phyloP scores from a whole-genome alignment of 495 filamentous ascomycete genomes.

The Trichoderma parareesei region DNA sequence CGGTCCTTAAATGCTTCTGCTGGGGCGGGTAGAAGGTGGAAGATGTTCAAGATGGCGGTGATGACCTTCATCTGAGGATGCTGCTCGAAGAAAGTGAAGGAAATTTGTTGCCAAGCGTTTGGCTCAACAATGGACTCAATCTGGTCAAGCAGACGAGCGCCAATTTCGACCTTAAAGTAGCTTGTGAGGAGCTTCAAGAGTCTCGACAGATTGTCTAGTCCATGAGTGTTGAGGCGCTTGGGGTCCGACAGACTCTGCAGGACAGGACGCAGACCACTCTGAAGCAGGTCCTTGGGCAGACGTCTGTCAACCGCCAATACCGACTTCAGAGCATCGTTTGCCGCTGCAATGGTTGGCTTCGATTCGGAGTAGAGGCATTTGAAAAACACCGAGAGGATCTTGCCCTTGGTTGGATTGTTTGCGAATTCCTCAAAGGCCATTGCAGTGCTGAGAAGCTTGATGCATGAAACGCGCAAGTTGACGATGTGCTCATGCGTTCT shows the following conservation, averaged over 20 bases:
- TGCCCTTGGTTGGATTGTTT: constrained; percentile 64
- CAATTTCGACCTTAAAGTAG: constrained; percentile 99
- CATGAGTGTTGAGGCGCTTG: constrained; percentile 78
- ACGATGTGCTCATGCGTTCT: constrained; percentile 86
- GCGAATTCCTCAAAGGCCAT: constrained; percentile 88
- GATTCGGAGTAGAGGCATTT: constrained; percentile 91
- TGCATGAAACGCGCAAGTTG: constrained; percentile 85
- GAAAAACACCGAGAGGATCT: constrained; percentile 94
- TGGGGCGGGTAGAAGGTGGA: constrained; percentile 83
- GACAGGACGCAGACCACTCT: constrained; percentile 89
- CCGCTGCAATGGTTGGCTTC: constrained; percentile 85
- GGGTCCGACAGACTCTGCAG: constrained; percentile 93
- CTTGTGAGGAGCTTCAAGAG: constrained; percentile 86
- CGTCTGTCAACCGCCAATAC: constrained; percentile 85
- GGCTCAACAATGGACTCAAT: constrained; percentile 85
- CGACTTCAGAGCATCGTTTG: constrained; percentile 75
- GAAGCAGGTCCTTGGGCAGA: constrained; percentile 88
- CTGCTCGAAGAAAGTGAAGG: constrained; percentile 89
- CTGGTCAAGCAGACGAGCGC: constrained; percentile 80
- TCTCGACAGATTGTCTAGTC: constrained; percentile 82
- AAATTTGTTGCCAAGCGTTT: constrained; percentile 72
- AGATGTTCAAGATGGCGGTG: constrained; percentile 88
- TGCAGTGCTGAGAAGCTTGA: constrained; percentile 84
- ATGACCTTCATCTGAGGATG: constrained; percentile 86
- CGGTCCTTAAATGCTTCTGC: constrained; percentile 85